Base-by-base conservation (phyloP, 1,284 basidiomycete species). In the Ceratobasidium papillatum region DNA sequence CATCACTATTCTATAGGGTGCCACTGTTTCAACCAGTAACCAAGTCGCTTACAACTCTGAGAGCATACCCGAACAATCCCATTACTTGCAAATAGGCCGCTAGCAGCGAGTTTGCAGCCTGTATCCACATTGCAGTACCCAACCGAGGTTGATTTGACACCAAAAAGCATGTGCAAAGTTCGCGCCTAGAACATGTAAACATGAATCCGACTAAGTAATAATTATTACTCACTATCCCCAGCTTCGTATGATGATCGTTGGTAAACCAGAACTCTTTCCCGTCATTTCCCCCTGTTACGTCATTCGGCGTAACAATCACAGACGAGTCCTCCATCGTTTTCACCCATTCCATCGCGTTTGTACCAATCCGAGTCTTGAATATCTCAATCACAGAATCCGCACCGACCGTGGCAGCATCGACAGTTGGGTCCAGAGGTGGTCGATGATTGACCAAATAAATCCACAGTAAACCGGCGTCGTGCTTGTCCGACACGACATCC, bases 381-480 rank as follows among this genome's bases (percentile, higher is more conserved):
- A 94, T 84, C 79, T 94, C 92, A 25, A 94, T 83, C 59, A 85
- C 87, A 0, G 90, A 91, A 78, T 93, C 89, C 5, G 91, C 90
- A 17, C 92, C 92, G 7, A 85, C 82, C 19, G 78, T 74, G 17
- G 75, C 78, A 0, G 87, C 81, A 34, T 84, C 79, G 19, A 79
- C 80, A 8, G 19, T 52, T 3, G 74, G 75, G 38, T 80, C 81
- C 8, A 82, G 76, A 0, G 86, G 84, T 4, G 84, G 85, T 19
- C 89, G 87, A 79, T 92, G 90, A 79, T 92, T 93, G 75, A 92
- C 83, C n/a, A n/a, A n/a, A n/a, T n/a, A n/a, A n/a, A n/a, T n/a
- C n/a, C n/a, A n/a, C n/a, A n/a, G n/a, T n/a, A n/a, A n/a, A n/a
- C n/a, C n/a, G n/a, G n/a, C n/a, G n/a, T n/a, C n/a, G n/a, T n/a